Percentiles rank a stretch among this genome's conserved stretches.
Conservation (phyloP, 768 basidiomycete species). For the Hericium rajendrae region DNA sequence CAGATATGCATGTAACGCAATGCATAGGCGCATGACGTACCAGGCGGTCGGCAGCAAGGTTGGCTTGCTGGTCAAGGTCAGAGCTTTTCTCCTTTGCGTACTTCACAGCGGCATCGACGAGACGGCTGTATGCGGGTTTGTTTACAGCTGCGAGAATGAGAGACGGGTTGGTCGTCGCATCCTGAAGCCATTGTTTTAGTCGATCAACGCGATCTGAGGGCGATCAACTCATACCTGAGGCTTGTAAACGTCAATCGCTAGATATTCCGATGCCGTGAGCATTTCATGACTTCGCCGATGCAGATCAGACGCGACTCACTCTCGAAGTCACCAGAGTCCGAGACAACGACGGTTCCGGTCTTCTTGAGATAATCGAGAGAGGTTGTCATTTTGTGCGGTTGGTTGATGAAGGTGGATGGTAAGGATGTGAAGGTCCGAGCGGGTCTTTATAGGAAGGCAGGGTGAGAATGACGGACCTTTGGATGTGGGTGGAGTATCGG, state of each 20-base stretch:
- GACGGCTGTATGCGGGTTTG: constrained; percentile 74
- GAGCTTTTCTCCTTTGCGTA: constrained; percentile 78
- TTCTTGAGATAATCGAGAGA: constrained; percentile 81
- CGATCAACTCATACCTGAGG: constrained; percentile 53
- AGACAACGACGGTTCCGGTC: constrained; percentile 92
- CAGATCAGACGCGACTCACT: constrained; percentile 28
- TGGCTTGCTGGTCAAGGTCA: constrained; percentile 61
- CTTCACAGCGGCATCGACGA: constrained; percentile 68
- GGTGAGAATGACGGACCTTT: background rate
- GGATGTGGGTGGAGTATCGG: background rate
- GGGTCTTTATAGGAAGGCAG: background rate
- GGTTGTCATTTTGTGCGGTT: constrained; percentile 44
- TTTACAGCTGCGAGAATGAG: constrained; percentile 88
- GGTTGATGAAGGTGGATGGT: constrained; percentile 9
- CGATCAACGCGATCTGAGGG: background rate
- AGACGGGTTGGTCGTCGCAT: constrained; percentile 98
- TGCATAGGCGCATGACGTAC: constrained; percentile 34
- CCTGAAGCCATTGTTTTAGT: constrained; percentile 33
- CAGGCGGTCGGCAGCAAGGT: constrained; percentile 81
- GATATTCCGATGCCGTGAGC: constrained; percentile 15
- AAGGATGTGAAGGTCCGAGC: background rate
- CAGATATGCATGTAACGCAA: background rate
- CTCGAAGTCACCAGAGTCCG: constrained; percentile 96
- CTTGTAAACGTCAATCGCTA: constrained; percentile 94
- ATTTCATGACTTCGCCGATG: background rate